A percentile compares a stretch with the other conserved stretches of the same genome.
Conservation (phyloP, 2,329 filamentous ascomycete species). For the Aspergillus versicolor region DNA sequence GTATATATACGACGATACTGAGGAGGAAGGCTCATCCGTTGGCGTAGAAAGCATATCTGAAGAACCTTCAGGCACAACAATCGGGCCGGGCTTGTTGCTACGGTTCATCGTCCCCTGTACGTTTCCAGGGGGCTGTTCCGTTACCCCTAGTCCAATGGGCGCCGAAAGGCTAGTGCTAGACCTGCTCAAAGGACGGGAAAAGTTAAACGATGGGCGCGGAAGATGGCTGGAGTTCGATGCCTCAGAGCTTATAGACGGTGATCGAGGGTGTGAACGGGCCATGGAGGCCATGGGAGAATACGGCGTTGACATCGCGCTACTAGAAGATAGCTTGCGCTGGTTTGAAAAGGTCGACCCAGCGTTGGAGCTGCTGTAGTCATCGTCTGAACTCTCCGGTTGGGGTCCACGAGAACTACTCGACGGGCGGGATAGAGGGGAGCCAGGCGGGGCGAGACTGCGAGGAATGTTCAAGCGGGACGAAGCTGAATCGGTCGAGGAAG, state of each 20-base stretch:
- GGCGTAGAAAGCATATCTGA: slow-evolving; percentile 22
- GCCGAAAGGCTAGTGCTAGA: slow-evolving; percentile 42
- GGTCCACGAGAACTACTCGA: slow-evolving; percentile 58
- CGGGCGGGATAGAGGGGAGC: slow-evolving; percentile 43
- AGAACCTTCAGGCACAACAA: slow-evolving; percentile 26
- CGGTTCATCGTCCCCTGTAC: slow-evolving; percentile 26
- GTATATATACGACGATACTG: slow-evolving; percentile 77
- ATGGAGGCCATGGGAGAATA: slow-evolving; percentile 65
- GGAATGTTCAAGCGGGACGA: slow-evolving; percentile 38
- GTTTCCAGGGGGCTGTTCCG: slow-evolving; percentile 36
- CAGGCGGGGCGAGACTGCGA: slow-evolving; percentile 46
- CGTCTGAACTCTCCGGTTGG: slow-evolving; percentile 64
- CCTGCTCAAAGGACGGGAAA: slow-evolving; percentile 81
- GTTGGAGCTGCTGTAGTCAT: slow-evolving; percentile 64
- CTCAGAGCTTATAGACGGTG: slow-evolving; percentile 82
- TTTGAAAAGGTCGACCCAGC: slow-evolving; percentile 63
- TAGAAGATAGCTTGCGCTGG: slow-evolving; percentile 74
- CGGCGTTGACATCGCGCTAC: slow-evolving; percentile 61
- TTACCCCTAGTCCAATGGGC: slow-evolving; percentile 25
- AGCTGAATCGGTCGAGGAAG: slow-evolving; percentile 37
- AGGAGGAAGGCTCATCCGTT: slow-evolving; percentile 37
- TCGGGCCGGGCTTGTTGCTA: slow-evolving; percentile 32
- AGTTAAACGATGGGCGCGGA: slow-evolving; percentile 81
- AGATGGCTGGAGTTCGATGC: slow-evolving; percentile 64
- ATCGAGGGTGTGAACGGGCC: slow-evolving; percentile 65